Evolutionary conservation across 257 asterid species (phyloP), one percentile per base, ranked within the genome.

Genomic region (Solanum verrucosum): DNA sequence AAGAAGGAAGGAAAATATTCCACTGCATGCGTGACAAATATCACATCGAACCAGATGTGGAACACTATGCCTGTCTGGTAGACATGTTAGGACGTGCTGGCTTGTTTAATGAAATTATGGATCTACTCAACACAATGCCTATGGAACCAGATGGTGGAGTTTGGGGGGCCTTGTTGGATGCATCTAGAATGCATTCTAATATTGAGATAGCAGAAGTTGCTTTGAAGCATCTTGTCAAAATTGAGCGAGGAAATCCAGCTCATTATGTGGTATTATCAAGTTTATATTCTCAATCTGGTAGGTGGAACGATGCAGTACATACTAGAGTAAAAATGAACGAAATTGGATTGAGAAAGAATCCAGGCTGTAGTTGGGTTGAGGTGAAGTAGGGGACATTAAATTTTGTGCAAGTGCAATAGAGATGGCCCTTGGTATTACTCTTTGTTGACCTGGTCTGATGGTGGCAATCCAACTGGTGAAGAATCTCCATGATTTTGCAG

Each of bases 291-390:
- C 88, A 89, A 10, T 87, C 87, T 35, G 91, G 91, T 34, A 78
- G 88, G 85, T 87, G 87, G 85, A 87, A 44, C 14, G 91, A 88
- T 78, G 90, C 83, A 20, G 87, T 70, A 2, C 87, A 87, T 85
- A 56, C 87, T 52, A 84, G 91, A 87, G 88, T 44, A 49, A 44
- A 33, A 42, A 87, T 89, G 90, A 85, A 87, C 46, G 79, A 44
- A 13, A 87, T 59, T 83, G 88, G 88, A 52, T 75, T 89, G 73
- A 85, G 63, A 38, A 89, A 89, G 88, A 85, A 18, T 46, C 91
- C 91, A 68, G 90, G 91, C 16, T 89, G 67, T 77, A 89, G 91
- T n/a, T 87, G 90, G 90, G 87, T 87, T 65, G 90, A 89, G 72
- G 63, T 87, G 20, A 87, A 84, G 42, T 78, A 44, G 84, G 74